phyloP scores from a whole-genome alignment of 225 moss, liverwort and hornwort species.

The Polytrichum formosum region DNA sequence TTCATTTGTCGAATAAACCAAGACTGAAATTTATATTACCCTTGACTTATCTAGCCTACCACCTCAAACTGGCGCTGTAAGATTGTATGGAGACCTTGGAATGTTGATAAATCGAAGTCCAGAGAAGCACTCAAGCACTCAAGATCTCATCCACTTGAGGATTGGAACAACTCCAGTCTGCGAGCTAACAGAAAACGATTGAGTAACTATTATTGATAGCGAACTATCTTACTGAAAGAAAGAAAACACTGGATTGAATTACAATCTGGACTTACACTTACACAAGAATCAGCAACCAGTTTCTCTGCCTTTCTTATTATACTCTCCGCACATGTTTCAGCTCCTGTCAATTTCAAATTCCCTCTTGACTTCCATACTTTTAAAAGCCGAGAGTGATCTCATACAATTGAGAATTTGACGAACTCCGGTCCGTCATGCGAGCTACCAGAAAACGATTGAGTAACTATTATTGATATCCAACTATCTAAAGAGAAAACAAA shows the following conservation, averaged over 20 bases:
- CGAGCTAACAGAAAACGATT: neutral
- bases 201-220: neutral
- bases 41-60: neutral
- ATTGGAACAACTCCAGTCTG: neutral
- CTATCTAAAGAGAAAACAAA: too few species aligned
- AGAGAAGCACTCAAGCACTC: too few species aligned
- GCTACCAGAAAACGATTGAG: neutral
- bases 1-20: too few species aligned
- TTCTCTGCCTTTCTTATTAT: slow-evolving; percentile 32
- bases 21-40: too few species aligned
- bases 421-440: neutral
- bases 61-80: neutral
- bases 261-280: slow-evolving; percentile 18
- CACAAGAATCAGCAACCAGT: slow-evolving; percentile 19
- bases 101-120: too few species aligned
- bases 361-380: neutral
- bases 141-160: neutral
- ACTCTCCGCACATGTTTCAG: slow-evolving; percentile 13
- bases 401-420: neutral
- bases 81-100: too few species aligned
- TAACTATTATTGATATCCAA: neutral
- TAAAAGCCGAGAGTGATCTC: too few species aligned
- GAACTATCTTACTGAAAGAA: too few species aligned
- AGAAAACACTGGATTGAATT: too few species aligned
- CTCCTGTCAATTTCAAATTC: slow-evolving; percentile 5